phyloP scores from a whole-genome alignment of 179 eudicot genomes.

The Drosera spatulata region DNA sequence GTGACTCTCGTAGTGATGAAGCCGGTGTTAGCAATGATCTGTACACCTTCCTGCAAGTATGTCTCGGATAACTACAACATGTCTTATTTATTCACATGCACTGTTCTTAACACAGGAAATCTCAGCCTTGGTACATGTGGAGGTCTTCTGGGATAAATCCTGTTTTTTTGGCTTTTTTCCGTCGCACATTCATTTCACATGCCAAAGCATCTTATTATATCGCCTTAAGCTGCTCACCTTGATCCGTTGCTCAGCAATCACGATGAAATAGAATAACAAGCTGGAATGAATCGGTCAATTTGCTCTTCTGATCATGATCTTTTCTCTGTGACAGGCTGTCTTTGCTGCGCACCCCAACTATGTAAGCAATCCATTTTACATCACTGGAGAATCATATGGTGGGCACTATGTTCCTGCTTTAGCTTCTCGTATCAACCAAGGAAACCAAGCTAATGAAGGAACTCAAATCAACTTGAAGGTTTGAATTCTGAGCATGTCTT shows the following conservation, averaged over 20 bases:
- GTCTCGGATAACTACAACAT: neutral
- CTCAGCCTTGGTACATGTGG: too few relatives aligned
- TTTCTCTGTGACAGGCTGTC: constrained; percentile 33
- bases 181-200: too few relatives aligned
- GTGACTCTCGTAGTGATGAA: constrained; percentile 59
- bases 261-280: too few relatives aligned
- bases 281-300: too few relatives aligned
- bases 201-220: too few relatives aligned
- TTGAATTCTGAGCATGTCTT: neutral
- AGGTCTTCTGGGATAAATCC: too few relatives aligned
- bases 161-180: too few relatives aligned
- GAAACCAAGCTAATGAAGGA: constrained; percentile 58
- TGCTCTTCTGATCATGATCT: too few relatives aligned
- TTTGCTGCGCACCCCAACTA: constrained; percentile 50
- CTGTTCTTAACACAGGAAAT: too few relatives aligned
- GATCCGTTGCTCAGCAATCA: too few relatives aligned
- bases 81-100: too few relatives aligned
- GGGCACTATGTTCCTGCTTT: constrained; percentile 48
- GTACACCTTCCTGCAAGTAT: constrained; percentile 69
- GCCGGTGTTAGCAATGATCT: constrained; percentile 61
- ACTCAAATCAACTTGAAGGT: constrained; percentile 73
- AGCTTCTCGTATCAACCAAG: constrained; percentile 58
- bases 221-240: too few relatives aligned
- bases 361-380: constrained; percentile 47
- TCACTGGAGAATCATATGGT: constrained; percentile 41